These are phyloP conservation scores for Cynara cardunculus DNA, from an alignment of 129 eudicot species.

Conservation along the genomic window DNA sequence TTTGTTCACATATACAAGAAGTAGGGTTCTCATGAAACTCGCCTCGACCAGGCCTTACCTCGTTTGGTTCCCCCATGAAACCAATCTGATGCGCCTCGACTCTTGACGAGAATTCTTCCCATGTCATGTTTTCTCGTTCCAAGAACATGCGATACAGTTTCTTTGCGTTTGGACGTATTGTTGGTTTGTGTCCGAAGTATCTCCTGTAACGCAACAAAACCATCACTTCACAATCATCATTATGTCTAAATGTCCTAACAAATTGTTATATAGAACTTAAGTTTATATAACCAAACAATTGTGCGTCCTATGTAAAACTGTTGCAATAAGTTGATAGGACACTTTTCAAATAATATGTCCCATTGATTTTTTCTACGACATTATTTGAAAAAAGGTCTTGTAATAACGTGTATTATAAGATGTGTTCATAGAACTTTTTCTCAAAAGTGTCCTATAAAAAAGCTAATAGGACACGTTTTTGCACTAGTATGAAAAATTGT, in stretches of 20 bases:
- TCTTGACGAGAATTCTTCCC: conserved; percentile 63
- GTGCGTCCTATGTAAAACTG: not conserved
- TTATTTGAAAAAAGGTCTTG: too few relatives aligned
- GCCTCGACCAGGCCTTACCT: conserved; percentile 77
- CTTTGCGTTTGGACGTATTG: conserved; percentile 82
- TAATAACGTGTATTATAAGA: too few relatives aligned
- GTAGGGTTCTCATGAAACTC: conserved; percentile 82
- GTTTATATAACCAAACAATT: not conserved
- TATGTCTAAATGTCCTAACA: not conserved
- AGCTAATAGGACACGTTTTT: not conserved
- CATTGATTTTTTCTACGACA: too few relatives aligned
- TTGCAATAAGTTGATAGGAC: not conserved
- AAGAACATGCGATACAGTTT: conserved; percentile 46
- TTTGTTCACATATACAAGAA: conserved; percentile 65
- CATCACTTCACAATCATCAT: not conserved
- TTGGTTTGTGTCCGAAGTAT: conserved; percentile 85
- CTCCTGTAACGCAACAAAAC: conserved; percentile 45
- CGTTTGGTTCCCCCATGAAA: conserved; percentile 87
- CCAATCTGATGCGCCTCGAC: conserved; percentile 51
- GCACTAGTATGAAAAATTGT: not conserved
- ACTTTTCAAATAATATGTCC: not conserved
- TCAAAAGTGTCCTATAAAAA: not conserved
- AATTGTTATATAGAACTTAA: not conserved
- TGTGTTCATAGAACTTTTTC: not conserved
- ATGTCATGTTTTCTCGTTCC: conserved; percentile 64